Conservation (phyloP, 257 asterid species). For the Lycium ferocissimum region DNA sequence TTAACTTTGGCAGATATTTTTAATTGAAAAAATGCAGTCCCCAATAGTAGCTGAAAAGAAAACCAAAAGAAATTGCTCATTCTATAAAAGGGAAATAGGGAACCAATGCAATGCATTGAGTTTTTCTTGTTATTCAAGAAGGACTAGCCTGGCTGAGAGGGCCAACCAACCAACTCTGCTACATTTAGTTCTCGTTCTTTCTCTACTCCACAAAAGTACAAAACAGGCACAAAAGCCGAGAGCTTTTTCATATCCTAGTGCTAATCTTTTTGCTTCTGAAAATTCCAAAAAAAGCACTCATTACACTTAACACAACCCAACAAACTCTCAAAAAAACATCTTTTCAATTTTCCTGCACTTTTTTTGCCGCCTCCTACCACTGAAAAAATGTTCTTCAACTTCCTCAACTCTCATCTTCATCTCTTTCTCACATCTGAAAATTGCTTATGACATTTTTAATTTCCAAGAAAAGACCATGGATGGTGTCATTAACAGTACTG, state of each 20-base stretch:
- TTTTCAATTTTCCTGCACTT: constrained; percentile 37
- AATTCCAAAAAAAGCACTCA: no score
- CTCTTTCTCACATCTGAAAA: constrained; percentile 23
- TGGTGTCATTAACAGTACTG: constrained; percentile 21
- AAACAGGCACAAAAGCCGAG: no score
- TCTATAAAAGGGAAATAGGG: not conserved
- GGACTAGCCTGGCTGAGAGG: not conserved
- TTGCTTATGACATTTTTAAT: constrained; percentile 25
- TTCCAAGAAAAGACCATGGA: constrained; percentile 47
- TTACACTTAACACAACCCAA: no score
- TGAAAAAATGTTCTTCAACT: constrained; percentile 34
- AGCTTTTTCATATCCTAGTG: no score
- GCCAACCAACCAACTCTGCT: constrained; percentile 6
- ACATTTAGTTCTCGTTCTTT: not conserved
- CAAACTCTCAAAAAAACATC: not conserved
- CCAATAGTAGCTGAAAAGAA: not conserved
- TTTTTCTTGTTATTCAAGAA: not conserved
- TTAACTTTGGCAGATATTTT: not conserved
- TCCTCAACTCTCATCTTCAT: constrained; percentile 26
- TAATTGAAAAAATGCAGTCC: not conserved
- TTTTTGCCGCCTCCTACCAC: constrained; percentile 44
- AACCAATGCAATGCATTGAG: not conserved
- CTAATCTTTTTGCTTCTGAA: no score
- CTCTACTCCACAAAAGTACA: no score
- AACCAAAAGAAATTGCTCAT: not conserved